Conservation (phyloP, 345 rosid species). For the Eucalyptus rudis region DNA sequence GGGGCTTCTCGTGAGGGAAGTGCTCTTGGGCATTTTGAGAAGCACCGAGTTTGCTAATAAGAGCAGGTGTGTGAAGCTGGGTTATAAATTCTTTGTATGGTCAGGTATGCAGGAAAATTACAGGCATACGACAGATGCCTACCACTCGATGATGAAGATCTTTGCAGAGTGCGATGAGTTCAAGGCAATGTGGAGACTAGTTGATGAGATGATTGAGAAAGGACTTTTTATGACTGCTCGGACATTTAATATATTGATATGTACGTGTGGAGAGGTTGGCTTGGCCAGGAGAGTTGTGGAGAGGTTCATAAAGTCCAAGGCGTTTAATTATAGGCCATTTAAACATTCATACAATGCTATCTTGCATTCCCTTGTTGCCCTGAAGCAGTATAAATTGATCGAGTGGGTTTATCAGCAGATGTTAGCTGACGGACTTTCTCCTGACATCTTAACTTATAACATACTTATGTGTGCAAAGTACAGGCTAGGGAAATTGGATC, state of each 20-base stretch:
- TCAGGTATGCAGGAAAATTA: slow-evolving; percentile 41
- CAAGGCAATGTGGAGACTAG: slow-evolving; percentile 87
- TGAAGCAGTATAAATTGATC: slow-evolving; percentile 57
- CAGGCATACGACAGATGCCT: slow-evolving; percentile 50
- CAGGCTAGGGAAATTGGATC: slow-evolving; percentile 58
- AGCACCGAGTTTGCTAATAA: slow-evolving; percentile 26
- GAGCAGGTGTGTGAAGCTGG: slow-evolving; percentile 51
- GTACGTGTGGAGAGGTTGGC: slow-evolving; percentile 70
- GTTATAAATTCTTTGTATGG: slow-evolving; percentile 71
- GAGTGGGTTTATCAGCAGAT: slow-evolving; percentile 85
- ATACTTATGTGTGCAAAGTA: slow-evolving; percentile 58
- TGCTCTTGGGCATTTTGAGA: slow-evolving; percentile 58
- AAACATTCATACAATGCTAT: slow-evolving; percentile 76
- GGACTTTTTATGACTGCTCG: slow-evolving; percentile 65
- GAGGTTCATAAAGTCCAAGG: slow-evolving; percentile 69
- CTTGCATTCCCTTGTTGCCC: slow-evolving; percentile 37
- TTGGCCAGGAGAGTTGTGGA: slow-evolving; percentile 58
- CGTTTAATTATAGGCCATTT: slow-evolving; percentile 63
- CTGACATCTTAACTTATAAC: slow-evolving; percentile 66
- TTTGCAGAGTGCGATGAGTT: slow-evolving; percentile 68
- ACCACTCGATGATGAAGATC: slow-evolving; percentile 75
- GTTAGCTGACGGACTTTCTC: slow-evolving; percentile 44
- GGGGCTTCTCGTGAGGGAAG: slow-evolving; percentile 68
- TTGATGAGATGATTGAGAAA: slow-evolving; percentile 74
- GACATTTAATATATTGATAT: slow-evolving; percentile 77